A percentile compares a stretch with the other conserved stretches of the same genome.
Conservation (phyloP, 345 rosid genomes). For the Populus nigra region DNA sequence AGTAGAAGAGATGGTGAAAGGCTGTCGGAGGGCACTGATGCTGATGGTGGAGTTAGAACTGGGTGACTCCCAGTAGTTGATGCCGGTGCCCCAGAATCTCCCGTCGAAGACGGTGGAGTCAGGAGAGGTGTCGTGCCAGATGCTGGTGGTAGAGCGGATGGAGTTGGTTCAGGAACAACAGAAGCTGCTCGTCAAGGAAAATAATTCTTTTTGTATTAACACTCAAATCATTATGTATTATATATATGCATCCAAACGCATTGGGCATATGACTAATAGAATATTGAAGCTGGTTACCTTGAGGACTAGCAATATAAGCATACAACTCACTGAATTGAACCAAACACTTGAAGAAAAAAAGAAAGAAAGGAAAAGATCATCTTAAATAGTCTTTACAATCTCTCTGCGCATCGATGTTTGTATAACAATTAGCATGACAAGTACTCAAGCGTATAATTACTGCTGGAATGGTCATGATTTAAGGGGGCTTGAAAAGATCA, state of each 20-base stretch:
- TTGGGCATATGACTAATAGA: not conserved
- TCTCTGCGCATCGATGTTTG: not conserved
- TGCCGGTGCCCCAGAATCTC: conserved; percentile 35
- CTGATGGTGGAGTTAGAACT: conserved; percentile 46
- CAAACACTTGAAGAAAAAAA: no score
- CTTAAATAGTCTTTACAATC: no score
- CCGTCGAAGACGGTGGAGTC: conserved; percentile 47
- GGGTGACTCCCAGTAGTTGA: conserved; percentile 52
- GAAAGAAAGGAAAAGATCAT: not conserved
- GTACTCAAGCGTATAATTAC: not conserved
- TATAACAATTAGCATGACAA: not conserved
- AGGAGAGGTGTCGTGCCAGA: conserved; percentile 44
- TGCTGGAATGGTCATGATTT: not conserved
- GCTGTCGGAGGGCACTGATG: conserved; percentile 37
- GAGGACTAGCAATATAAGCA: conserved; percentile 30
- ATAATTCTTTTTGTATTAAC: not conserved
- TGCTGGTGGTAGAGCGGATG: conserved; percentile 58
- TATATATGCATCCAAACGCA: not conserved
- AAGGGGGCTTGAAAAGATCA: not conserved
- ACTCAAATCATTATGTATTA: not conserved
- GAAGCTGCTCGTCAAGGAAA: conserved; percentile 30
- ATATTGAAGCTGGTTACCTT: conserved; percentile 22
- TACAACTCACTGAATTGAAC: not conserved
- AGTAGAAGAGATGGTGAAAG: conserved; percentile 49
- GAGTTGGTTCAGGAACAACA: conserved; percentile 54